Evolutionary conservation across 2,329 filamentous ascomycete genomes (phyloP), one percentile per base, ranked within the genome.

Genomic region (Clarireedia hainanense): DNA sequence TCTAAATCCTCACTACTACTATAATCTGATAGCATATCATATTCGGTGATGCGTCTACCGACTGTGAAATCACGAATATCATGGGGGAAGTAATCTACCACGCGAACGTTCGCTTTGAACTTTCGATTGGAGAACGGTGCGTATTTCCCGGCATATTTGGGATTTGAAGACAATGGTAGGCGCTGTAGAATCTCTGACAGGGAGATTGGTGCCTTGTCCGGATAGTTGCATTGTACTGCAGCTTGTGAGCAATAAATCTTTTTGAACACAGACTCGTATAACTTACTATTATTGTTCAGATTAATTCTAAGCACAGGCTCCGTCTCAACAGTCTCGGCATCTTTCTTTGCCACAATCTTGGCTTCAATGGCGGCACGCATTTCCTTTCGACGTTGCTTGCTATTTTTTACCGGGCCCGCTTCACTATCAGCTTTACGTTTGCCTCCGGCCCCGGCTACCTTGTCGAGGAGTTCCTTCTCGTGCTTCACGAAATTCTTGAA

Each of bases 51-150:
- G 57, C 73, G 74, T 42, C 72, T 74, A 54, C 75, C 74, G 30
- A 69, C 70, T 3, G 86, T 75, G 68, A 96, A 96, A 57, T 92
- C 81, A 60, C 84, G 79, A 1, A 96, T 72, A 1, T 76, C 76
- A 2, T 76, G 71, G 0, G 92, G 92, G 57, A 79, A 81, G 69
- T 88, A 96, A 71, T 96, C 89, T 37, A 95, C 79, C 1, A 95
- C 85, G n/a, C 89, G 85, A 37, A 89, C 84, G 36, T 79, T 76
- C 23, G 82, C 75, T 47, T 83, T 81, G 67, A 91, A 91, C 43
- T 83, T 87, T 56, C 79, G 73, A 65, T 91, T 90, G 56, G 84
- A 76, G 65, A 95, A 95, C 0, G 91, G 89, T 0, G 91, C 65
- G 2, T 64, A 73, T 1, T 67, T 40, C 64, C 24, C 74, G 2